Evolutionary conservation across 495 filamentous ascomycete species (phyloP).

Genomic region (Staphylotrichum longicolle): DNA sequence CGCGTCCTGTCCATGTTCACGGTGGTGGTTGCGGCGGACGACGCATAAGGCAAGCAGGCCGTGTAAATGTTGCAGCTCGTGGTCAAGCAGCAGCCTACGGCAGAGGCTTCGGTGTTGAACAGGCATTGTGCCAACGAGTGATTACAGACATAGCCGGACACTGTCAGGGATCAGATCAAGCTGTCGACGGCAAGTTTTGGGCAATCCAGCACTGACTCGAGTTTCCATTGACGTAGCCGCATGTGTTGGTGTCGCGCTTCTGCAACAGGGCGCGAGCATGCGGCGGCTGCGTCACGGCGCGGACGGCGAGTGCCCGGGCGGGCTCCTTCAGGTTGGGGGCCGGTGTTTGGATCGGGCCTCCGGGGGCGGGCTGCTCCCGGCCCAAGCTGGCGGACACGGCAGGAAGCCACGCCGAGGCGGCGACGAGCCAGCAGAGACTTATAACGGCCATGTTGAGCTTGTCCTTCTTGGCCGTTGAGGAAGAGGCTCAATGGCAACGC

Average conservation of each 20-base stretch:
- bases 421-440: conserved; percentile 17
- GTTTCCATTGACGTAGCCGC: conserved; percentile 13
- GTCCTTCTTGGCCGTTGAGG: neutral
- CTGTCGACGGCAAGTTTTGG: neutral
- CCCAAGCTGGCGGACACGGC: conserved; percentile 16
- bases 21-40: neutral
- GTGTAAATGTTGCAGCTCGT: neutral
- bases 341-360: conserved; percentile 10
- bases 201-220: neutral
- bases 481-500: neutral
- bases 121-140: conserved; percentile 10
- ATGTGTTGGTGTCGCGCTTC: conserved; percentile 12
- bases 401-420: conserved; percentile 18
- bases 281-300: neutral
- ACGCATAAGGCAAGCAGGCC: conserved; percentile 7
- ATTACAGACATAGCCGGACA: conserved; percentile 1
- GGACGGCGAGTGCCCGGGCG: neutral
- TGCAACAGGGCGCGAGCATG: conserved; percentile 1
- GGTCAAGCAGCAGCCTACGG: conserved; percentile 22
- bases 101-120: conserved; percentile 9
- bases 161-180: neutral
- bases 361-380: neutral
- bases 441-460: conserved; percentile 16
- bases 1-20: conserved; percentile 17
- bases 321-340: neutral